These are phyloP conservation scores for Sporothrix mexicana DNA, from an alignment of 2,329 filamentous ascomycete species.

Conservation along the genomic window DNA sequence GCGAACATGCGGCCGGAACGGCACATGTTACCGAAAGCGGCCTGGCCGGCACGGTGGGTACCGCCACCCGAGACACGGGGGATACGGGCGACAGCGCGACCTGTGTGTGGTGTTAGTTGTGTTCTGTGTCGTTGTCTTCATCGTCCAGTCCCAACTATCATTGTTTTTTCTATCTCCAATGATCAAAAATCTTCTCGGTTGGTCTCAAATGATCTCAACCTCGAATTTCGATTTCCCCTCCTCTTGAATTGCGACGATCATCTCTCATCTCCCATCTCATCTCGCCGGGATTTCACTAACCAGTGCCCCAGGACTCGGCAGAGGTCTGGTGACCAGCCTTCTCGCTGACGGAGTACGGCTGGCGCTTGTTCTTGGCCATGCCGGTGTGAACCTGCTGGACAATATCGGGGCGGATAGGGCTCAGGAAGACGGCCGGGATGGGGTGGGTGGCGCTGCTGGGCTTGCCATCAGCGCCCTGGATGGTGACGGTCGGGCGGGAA, in stretches of 20 bases:
- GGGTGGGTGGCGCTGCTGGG: conserved; percentile 87
- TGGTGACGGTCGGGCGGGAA: conserved; percentile 95
- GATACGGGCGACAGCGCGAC: conserved; percentile 99
- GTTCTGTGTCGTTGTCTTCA: background rate
- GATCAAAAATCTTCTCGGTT: background rate
- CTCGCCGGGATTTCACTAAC: conserved; percentile 60
- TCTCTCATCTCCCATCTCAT: background rate
- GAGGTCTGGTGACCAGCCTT: conserved; percentile 99
- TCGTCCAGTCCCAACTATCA: background rate
- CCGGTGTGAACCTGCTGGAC: conserved; percentile 99
- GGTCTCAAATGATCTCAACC: background rate
- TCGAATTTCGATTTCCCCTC: background rate
- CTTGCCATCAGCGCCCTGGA: conserved; percentile 95
- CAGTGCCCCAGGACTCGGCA: conserved; percentile 99
- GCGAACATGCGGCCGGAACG: conserved; percentile 99
- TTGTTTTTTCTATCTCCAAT: background rate
- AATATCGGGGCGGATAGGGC: conserved; percentile 98
- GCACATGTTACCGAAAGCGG: conserved; percentile 99
- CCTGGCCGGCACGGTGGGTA: conserved; percentile 99
- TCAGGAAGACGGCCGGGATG: conserved; percentile 95
- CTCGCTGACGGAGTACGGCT: conserved; percentile 99
- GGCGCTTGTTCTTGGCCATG: conserved; percentile 99
- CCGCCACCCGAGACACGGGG: conserved; percentile 99
- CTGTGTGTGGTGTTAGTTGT: conserved; percentile 52
- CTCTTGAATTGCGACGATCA: background rate